Conservation (phyloP, 2,329 filamentous ascomycete genomes). For the Pseudogymnoascus sp. region DNA sequence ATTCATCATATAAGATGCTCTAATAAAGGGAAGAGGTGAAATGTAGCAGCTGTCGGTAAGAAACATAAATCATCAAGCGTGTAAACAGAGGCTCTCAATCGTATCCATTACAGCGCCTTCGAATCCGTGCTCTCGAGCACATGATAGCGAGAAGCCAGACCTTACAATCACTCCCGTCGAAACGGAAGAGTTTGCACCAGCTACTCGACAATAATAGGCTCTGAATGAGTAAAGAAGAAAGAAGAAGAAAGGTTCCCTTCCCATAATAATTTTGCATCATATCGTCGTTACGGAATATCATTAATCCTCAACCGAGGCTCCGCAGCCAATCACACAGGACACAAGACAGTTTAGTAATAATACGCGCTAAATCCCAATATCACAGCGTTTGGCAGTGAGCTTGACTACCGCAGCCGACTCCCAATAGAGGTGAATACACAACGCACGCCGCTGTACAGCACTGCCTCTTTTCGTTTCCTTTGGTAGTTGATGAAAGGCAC, state of each 20-base stretch:
- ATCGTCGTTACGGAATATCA: background rate
- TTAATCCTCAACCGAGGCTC: conserved; percentile 1
- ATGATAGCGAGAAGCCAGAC: conserved; percentile 68
- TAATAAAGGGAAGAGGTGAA: conserved; percentile 9
- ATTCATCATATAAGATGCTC: background rate
- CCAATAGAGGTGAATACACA: conserved; percentile 15
- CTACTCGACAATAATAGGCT: conserved; percentile 62
- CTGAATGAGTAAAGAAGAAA: conserved; percentile 49
- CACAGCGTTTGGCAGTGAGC: conserved; percentile 2
- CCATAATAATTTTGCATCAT: conserved; percentile 11
- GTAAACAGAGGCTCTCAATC: conserved; percentile 47
- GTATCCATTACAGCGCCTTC: conserved; percentile 65
- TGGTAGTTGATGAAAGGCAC: conserved; percentile 49
- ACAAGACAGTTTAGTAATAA: background rate
- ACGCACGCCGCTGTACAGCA: conserved; percentile 18
- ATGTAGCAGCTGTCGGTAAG: conserved; percentile 72
- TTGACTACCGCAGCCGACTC: conserved; percentile 15
- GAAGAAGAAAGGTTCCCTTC: conserved; percentile 28
- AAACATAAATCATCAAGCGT: conserved; percentile 55
- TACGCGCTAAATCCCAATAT: conserved; percentile 10
- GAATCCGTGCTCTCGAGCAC: conserved; percentile 51
- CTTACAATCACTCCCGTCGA: conserved; percentile 36
- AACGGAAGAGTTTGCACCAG: conserved; percentile 27
- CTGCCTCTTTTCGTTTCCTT: conserved; percentile 33
- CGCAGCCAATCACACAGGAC: conserved; percentile 9